Base-by-base conservation (phyloP, 805 yeast species). In the Candida verbasci region DNA sequence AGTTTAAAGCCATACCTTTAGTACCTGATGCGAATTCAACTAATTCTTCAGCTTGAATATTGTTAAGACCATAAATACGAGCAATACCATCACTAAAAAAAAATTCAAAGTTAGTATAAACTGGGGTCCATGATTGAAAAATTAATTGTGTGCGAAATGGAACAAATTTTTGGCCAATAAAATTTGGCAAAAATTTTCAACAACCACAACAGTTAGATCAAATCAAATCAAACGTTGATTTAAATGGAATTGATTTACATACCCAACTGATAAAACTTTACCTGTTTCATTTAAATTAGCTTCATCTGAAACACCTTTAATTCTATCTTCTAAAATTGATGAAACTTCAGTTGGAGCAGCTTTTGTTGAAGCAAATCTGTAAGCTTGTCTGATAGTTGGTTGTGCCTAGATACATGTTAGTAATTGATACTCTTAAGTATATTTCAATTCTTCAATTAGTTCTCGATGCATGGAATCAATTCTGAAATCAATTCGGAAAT, bases 321-420 rank as follows among this genome's bases (percentile, higher is more conserved):
- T 93, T 76, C 95, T 88, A 73, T 93, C 96, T 78, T 93, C 98
- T 65, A 93, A 82, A 75, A 93, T 93, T 44, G 97, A 87, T 55
- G 98, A 89, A 53, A 93, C 98, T 78, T 93, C 99, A 55, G 97
- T 93, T 68, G 99, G 97, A 57, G 95, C 88, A 62, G 97, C 93
- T 82, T 93, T 93, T 53, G 93, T 89, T 43, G 89, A 79, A 62
- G 97, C 97, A 67, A 79, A 86, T 72, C 95, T 82, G 59, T 77
- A 78, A 53, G 82, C 77, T 60, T 76, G 71, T 54, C 72, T 56
- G 46, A 65, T 66, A 56, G 74, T 66, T 64, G 88, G 86, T 74
- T 86, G 86, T 58, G 86, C 82, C 86, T 79, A 59, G 35, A 46
- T n/a, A 34, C 17, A 14, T 16, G 66, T 62, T 63, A 62, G 68